Conservation (phyloP, 139 green algal genomes). For the Chlorella vulgaris region DNA sequence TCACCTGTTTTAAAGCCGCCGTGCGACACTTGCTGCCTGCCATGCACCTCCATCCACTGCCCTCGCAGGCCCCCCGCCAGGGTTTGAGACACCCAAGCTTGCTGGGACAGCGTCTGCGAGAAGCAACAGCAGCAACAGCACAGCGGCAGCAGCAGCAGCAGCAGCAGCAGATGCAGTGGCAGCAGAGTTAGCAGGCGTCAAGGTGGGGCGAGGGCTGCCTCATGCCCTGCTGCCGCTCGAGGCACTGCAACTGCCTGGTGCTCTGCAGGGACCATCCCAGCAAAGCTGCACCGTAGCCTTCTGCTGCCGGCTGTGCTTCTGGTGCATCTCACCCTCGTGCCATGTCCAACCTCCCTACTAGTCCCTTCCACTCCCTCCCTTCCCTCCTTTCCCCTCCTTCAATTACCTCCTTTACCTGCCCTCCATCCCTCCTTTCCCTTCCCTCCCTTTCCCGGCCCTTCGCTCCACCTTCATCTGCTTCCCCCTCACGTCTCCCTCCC, state of each 20-base stretch:
- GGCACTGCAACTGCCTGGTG: background rate
- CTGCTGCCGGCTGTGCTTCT: too few relatives aligned
- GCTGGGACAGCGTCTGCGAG: conserved; percentile 26
- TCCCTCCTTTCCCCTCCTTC: too few relatives aligned
- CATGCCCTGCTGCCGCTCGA: background rate
- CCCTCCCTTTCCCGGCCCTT: too few relatives aligned
- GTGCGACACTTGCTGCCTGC: too few relatives aligned
- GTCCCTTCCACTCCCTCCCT: too few relatives aligned
- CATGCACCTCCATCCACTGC: background rate
- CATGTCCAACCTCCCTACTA: too few relatives aligned
- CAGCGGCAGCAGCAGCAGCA: background rate
- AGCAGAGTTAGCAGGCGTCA: conserved; percentile 19
- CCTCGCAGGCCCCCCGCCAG: conserved; percentile 42
- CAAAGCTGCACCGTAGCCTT: too few relatives aligned
- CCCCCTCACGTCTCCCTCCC: background rate
- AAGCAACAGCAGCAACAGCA: background rate
- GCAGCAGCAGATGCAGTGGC: conserved; percentile 19
- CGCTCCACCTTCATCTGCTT: too few relatives aligned
- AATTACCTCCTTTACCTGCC: too few relatives aligned
- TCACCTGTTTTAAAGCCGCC: background rate
- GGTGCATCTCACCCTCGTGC: too few relatives aligned
- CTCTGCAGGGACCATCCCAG: too few relatives aligned
- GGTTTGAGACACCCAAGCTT: conserved; percentile 40
- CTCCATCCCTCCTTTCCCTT: too few relatives aligned
- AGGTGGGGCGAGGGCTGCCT: background rate